Percentiles rank a stretch among this genome's conserved stretches.
These are phyloP conservation scores for Globisporangium rhizosaccharum DNA, from an alignment of 352 stramenopile genomes.

Conservation along the genomic window DNA sequence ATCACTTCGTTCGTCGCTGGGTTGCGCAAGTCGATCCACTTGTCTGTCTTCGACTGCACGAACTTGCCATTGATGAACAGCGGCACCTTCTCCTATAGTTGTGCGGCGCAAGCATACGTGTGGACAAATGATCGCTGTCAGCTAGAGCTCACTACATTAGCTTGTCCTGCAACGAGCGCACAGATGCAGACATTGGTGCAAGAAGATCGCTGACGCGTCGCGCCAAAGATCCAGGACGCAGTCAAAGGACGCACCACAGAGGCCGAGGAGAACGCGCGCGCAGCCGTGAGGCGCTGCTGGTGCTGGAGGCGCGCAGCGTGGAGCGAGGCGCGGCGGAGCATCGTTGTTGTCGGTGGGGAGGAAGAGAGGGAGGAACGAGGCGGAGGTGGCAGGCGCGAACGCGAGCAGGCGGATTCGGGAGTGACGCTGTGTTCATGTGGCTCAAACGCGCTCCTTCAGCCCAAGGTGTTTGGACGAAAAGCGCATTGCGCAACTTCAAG, in stretches of 20 bases:
- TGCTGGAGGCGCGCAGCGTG: conserved; percentile 12
- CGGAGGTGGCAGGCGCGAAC: not conserved
- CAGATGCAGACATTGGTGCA: not conserved
- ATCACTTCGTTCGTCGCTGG: conserved; percentile 90
- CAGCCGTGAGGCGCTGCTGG: conserved; percentile 4
- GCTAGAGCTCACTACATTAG: not conserved
- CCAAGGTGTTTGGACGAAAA: not conserved
- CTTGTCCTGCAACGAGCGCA: too few species aligned
- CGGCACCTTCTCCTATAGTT: conserved; percentile 53
- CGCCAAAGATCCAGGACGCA: not conserved
- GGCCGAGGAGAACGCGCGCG: conserved; percentile 38
- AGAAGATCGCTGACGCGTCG: not conserved
- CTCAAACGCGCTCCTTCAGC: not conserved
- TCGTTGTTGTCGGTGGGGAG: conserved; percentile 5
- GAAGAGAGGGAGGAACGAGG: not conserved
- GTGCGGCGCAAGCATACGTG: not conserved
- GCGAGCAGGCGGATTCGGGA: not conserved
- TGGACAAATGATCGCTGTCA: not conserved
- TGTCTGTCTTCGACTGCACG: conserved; percentile 85
- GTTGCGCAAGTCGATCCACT: conserved; percentile 92
- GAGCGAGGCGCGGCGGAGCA: conserved; percentile 12
- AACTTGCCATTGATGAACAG: conserved; percentile 93
- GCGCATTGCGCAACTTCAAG: too few species aligned
- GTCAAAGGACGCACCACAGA: conserved; percentile 6
- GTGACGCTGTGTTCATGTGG: not conserved